A percentile compares a stretch with the other conserved stretches of the same genome.
phyloP scores from a whole-genome alignment of 495 filamentous ascomycete species.

The Aspergillus hancockii region DNA sequence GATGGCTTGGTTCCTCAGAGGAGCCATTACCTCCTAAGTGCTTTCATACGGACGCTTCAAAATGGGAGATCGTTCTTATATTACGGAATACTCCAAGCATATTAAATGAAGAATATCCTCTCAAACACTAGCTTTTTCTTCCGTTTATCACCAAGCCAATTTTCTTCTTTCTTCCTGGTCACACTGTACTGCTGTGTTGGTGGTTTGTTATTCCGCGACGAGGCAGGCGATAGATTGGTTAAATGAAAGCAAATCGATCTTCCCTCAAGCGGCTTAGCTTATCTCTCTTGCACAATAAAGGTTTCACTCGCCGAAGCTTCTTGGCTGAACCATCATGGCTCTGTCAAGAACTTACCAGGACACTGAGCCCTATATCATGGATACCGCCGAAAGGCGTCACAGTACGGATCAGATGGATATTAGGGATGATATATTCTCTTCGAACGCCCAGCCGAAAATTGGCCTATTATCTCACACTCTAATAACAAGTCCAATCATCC shows the following conservation, averaged over 20 bases:
- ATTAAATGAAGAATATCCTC: not conserved
- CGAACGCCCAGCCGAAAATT: slow-evolving; percentile 14
- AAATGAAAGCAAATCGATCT: not conserved
- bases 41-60: slow-evolving; percentile 1
- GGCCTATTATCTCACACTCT: slow-evolving; percentile 79
- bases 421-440: slow-evolving; percentile 7
- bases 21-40: not conserved
- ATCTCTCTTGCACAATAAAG: not conserved
- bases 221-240: not conserved
- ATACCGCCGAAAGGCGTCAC: slow-evolving; percentile 6
- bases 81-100: slow-evolving; percentile 7
- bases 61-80: slow-evolving; percentile 5
- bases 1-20: not conserved
- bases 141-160: not conserved
- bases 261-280: not conserved
- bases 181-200: not conserved
- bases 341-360: slow-evolving; percentile 7
- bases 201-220: not conserved
- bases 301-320: not conserved
- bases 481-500: slow-evolving; percentile 70
- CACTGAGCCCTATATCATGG: not conserved
- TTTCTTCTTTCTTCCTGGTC: not conserved
- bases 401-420: slow-evolving; percentile 19
- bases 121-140: not conserved
- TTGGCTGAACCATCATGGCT: slow-evolving; percentile 13